Base-by-base conservation (phyloP, 768 basidiomycete species). In the Mrakia frigida region DNA sequence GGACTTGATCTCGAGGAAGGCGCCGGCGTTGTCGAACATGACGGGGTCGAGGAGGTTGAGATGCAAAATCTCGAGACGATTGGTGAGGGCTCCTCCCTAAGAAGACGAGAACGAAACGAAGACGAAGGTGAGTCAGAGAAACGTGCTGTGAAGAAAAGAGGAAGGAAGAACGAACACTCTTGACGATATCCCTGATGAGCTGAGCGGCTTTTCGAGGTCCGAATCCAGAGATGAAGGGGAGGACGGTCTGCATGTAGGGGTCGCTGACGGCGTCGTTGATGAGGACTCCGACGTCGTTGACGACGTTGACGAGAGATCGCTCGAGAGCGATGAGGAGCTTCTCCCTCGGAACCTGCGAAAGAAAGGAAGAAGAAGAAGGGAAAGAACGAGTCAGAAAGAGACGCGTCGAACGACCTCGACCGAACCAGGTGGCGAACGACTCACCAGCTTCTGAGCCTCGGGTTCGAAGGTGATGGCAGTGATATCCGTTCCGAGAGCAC, bases 251-350 rank as follows among this genome's bases (percentile, higher is more conserved):
- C 81, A 97, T 94, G 83, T 98, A 97, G 4, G 89, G 80, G 82
- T 98, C 93, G 2, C 89, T 89, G 25, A 94, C 90, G 46, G 93
- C 92, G 41, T 91, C 90, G 82, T 99, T 98, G 85, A 99, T 91
- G 82, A 98, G 95, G 63, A 98, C 94, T 41, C 97, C 97, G 78
- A 95, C 90, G 81, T 89, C 89, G 84, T 95, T 98, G 75, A 92
- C 91, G 37, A 92, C 86, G 82, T 98, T 95, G 75, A 97, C 92
- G 52, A 99, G 85, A 37, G 88, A 90, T 56, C 92, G 89, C 82
- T 99, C 97, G 56, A 97, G 88, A 0, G 90, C 88, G 7, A 86
- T 83, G 68, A 93, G 83, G 21, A 98, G 85, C 82, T 96, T 97
- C 80, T 97, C 95, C 78, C 85, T 86, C 0, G 95, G 90, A 59